phyloP scores from a whole-genome alignment of 1,284 basidiomycete species.

The Xerocomus amazonicus region DNA sequence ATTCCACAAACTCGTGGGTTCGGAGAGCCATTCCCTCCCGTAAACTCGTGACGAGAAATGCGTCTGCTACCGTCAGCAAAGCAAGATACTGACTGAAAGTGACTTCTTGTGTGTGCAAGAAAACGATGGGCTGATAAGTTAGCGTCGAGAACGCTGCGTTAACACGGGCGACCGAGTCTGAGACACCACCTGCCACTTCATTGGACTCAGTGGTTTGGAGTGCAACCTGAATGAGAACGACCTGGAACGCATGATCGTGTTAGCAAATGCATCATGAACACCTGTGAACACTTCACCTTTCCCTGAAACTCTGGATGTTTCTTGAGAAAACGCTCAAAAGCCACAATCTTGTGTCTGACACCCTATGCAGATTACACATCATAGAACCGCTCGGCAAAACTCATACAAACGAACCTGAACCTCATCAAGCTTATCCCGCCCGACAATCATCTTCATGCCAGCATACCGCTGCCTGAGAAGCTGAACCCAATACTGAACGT shows the following conservation, averaged over 20 bases:
- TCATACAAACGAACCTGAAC: constrained; percentile 50
- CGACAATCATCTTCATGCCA: constrained; percentile 83
- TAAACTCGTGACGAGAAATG: constrained; percentile 81
- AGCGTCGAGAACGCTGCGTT: constrained; percentile 80
- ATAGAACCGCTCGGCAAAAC: too few species aligned
- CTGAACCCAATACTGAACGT: constrained; percentile 79
- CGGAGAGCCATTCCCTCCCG: constrained; percentile 83
- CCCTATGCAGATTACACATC: too few species aligned
- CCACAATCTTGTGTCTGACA: constrained; percentile 77
- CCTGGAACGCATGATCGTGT: constrained; percentile 33
- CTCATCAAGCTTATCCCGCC: constrained; percentile 85
- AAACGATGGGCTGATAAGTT: constrained; percentile 86
- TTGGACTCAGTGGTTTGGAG: constrained; percentile 79
- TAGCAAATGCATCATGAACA: neutral
- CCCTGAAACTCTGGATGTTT: constrained; percentile 75
- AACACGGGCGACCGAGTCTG: constrained; percentile 76
- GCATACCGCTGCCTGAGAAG: constrained; percentile 70
- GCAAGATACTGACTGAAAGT: constrained; percentile 86
- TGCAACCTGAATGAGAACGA: constrained; percentile 84
- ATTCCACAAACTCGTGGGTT: constrained; percentile 83
- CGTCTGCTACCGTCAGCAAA: constrained; percentile 78
- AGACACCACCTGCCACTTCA: constrained; percentile 70
- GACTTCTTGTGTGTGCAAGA: constrained; percentile 83
- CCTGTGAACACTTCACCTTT: constrained; percentile 41
- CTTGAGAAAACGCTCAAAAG: constrained; percentile 82